Evolutionary conservation across 2,329 filamentous ascomycete genomes (phyloP).

Genomic region (Periconia sp.): DNA sequence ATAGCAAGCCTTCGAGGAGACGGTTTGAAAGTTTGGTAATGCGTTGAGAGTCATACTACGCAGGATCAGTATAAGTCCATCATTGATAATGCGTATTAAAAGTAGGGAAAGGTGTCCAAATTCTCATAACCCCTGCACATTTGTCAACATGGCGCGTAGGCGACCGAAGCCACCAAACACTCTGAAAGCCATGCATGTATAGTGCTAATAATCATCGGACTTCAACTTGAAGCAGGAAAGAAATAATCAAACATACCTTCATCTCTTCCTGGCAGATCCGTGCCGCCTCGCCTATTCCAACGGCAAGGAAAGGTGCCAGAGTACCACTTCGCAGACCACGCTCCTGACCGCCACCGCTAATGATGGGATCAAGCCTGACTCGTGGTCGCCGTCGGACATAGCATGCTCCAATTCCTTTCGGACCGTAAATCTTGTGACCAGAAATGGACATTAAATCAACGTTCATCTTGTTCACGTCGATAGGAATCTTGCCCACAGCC

Average conservation of each 20-base stretch:
- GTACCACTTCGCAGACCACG: conserved; percentile 93
- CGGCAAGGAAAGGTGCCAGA: conserved; percentile 81
- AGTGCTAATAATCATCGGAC: conserved; percentile 76
- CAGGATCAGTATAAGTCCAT: conserved; percentile 12
- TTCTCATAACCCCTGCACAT: conserved; percentile 68
- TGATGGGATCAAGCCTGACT: conserved; percentile 93
- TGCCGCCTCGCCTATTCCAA: conserved; percentile 95
- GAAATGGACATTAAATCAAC: conserved; percentile 99
- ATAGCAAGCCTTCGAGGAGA: conserved; percentile 76
- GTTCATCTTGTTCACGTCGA: conserved; percentile 97
- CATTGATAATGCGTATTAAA: not conserved
- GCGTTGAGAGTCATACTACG: conserved; percentile 86
- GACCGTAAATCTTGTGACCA: conserved; percentile 97
- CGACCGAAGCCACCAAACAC: conserved; percentile 42
- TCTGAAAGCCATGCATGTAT: conserved; percentile 90
- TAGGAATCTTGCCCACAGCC: conserved; percentile 95
- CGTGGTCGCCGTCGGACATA: conserved; percentile 90
- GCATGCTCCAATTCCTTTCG: conserved; percentile 95
- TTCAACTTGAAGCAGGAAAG: conserved; percentile 13
- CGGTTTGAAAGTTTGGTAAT: conserved; percentile 82
- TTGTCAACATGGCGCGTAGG: conserved; percentile 51
- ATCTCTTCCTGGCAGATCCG: conserved; percentile 89
- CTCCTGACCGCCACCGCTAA: conserved; percentile 95
- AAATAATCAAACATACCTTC: conserved; percentile 64
- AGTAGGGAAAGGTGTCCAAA: not conserved